Conservation (phyloP, 352 stramenopile species). For the Globisporangium sylvaticum region DNA sequence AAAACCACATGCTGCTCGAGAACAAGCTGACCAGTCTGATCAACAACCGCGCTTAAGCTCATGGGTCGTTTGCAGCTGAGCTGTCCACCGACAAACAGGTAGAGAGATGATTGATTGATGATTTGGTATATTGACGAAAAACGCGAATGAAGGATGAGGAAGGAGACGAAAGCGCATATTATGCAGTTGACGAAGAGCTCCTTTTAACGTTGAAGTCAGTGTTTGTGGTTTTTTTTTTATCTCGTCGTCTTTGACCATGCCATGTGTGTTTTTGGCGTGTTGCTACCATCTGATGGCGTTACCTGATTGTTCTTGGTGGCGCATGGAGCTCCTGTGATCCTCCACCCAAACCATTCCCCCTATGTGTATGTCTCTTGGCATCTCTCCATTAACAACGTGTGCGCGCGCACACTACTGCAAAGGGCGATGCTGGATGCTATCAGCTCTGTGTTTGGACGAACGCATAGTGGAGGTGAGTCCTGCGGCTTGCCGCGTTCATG, state of each 20-base stretch:
- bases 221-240: background rate
- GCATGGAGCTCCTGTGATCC: background rate
- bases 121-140: conserved; percentile 9
- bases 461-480: too few relatives aligned
- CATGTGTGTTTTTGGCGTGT: background rate
- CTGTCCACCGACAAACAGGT: background rate
- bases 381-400: too few relatives aligned
- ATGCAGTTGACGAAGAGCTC: background rate
- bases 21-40: conserved; percentile 91
- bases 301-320: background rate
- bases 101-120: background rate
- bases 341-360: background rate
- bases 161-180: background rate
- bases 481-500: too few relatives aligned
- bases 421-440: too few relatives aligned
- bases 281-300: background rate
- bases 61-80: background rate
- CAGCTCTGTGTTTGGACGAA: too few relatives aligned
- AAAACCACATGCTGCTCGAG: conserved; percentile 99
- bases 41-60: conserved; percentile 44
- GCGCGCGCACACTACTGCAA: too few relatives aligned
- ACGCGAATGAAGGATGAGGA: too few relatives aligned
- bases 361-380: too few relatives aligned
- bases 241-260: background rate
- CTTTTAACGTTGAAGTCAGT: conserved; percentile 5